Evolutionary conservation across 805 yeast genomes (phyloP), one percentile per base, ranked within the genome.

Genomic region (Cyberlindnera xylosilytica): DNA sequence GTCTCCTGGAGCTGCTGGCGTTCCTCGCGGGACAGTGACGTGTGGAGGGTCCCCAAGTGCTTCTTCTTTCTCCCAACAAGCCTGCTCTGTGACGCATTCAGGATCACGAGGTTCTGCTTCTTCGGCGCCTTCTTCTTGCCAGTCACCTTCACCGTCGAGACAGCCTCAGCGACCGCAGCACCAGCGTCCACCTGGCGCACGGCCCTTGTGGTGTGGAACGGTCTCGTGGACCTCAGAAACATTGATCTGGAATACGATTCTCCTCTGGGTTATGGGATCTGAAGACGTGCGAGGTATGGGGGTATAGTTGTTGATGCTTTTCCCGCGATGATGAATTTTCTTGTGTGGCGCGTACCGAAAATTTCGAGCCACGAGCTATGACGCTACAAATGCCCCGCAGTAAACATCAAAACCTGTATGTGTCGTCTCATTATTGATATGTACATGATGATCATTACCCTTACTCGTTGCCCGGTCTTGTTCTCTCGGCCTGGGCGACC

Each of bases 81-180:
- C 12, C 33, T 49, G 16, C 57, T 53, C 35, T 54, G 47, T 6
- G 39, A 31, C 4, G 58, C 60, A 29, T 54, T 39, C 30, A 56
- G 35, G 9, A 56, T 56, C 16, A 56, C 52, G 8, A 56, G 28
- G 20, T 38, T 36, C 37, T 53, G 60, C 31, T 53, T 56, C 26
- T 20, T 41, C n/a, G 60, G 51, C 3, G 54, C 44, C 12, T 45
- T 45, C 43, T 56, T 56, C 47, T 54, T 56, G 2, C 60, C 58
- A n/a, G 47, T 39, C 10, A 55, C 58, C 20, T 36, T 44, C 20
- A 36, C 24, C 8, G 27, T 26, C 17, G 34, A 16, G 12, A 34
- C 17, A 3, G 29, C n/a, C n/a, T 23, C 18, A 34, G 5, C 13
- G n/a, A 17, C 19, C 19, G 6, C 19, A 9, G 32, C 32, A 6